phyloP scores from a whole-genome alignment of 768 basidiomycete genomes.

The Lentinula sp. region DNA sequence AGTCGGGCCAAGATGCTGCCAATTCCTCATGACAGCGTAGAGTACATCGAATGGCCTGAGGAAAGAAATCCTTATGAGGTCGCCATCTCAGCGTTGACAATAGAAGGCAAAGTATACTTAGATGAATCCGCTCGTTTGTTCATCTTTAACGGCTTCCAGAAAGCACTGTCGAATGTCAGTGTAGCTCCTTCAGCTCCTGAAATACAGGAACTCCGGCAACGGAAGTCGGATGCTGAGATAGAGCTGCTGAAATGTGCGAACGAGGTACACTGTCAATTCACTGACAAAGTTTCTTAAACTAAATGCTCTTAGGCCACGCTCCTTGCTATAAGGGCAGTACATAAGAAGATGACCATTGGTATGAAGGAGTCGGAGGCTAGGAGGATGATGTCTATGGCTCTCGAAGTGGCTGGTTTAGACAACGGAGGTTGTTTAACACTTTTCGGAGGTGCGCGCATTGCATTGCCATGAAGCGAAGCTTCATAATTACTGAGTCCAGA shows the following conservation, averaged over 20 bases:
- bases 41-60: slow-evolving; percentile 60
- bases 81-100: slow-evolving; percentile 25
- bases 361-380: slow-evolving; percentile 71
- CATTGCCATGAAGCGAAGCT: no score
- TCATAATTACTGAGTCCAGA: slow-evolving; percentile 33
- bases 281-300: neutral
- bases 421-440: slow-evolving; percentile 59
- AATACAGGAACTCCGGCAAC: slow-evolving; percentile 61
- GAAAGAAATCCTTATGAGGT: slow-evolving; percentile 59
- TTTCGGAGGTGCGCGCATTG: slow-evolving; percentile 56
- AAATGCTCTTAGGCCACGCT: slow-evolving; percentile 57
- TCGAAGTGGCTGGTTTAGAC: slow-evolving; percentile 52
- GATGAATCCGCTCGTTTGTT: slow-evolving; percentile 60
- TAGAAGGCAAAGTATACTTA: slow-evolving; percentile 41
- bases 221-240: slow-evolving; percentile 68
- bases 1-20: slow-evolving; percentile 58
- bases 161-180: slow-evolving; percentile 26
- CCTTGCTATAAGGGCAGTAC: slow-evolving; percentile 63
- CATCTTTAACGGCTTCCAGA: slow-evolving; percentile 56
- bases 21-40: slow-evolving; percentile 40
- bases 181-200: slow-evolving; percentile 48
- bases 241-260: slow-evolving; percentile 72
- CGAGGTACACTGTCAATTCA: slow-evolving; percentile 44
- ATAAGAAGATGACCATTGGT: slow-evolving; percentile 56
- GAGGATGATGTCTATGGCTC: slow-evolving; percentile 48